These are phyloP conservation scores for Pseudopediastrum boryanum DNA, from an alignment of 139 green algal species.

Conservation along the genomic window DNA sequence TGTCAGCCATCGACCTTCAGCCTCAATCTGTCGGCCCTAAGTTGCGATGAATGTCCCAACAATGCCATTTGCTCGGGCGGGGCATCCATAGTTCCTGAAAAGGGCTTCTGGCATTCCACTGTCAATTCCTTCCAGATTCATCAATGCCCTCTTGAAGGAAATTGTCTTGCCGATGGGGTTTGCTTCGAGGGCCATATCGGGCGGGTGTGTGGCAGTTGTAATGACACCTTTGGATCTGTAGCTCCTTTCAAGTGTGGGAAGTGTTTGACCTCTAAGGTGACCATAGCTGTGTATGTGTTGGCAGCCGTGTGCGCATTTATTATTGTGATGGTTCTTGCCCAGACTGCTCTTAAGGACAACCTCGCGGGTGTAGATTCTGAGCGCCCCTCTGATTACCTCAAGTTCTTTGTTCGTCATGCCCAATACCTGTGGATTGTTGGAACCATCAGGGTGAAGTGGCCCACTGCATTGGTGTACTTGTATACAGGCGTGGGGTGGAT, in stretches of 20 bases:
- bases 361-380: not conserved
- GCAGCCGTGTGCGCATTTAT: not conserved
- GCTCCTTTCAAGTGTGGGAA: not conserved
- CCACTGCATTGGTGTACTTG: not conserved
- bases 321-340: not conserved
- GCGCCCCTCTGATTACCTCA: not conserved
- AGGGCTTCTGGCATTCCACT: constrained; percentile 1
- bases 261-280: not conserved
- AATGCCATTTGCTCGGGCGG: not conserved
- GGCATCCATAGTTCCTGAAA: not conserved
- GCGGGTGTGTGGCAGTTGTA: not conserved
- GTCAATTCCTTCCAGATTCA: not conserved
- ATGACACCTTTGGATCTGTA: not conserved
- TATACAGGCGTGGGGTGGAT: too few relatives aligned
- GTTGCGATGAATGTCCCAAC: not conserved
- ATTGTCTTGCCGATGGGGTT: not conserved
- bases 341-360: not conserved
- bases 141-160: not conserved
- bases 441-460: not conserved
- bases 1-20: not conserved
- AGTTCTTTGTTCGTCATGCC: not conserved
- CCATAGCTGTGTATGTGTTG: not conserved
- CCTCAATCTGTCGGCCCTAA: too few relatives aligned
- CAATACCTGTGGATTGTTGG: not conserved
- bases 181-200: not conserved